Conservation (phyloP, 805 yeast species). For the Ogataea siamensis region DNA sequence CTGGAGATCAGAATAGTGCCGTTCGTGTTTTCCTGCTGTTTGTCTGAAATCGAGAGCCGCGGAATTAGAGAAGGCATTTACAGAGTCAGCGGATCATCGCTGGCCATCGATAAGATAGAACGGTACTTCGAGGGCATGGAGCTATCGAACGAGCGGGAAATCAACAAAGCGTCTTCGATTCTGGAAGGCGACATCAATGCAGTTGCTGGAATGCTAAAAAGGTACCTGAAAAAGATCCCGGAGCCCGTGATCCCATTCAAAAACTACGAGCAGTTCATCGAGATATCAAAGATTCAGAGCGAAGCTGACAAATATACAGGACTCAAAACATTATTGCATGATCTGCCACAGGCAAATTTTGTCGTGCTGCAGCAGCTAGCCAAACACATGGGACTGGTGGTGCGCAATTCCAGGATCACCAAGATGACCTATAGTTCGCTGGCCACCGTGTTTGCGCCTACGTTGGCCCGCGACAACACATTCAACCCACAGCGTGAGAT, state of each 20-base stretch:
- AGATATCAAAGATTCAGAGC: constrained; percentile 40
- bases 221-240: constrained; percentile 81
- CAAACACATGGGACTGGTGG: constrained; percentile 63
- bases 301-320: constrained; percentile 37
- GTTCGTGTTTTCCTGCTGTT: constrained; percentile 64
- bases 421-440: constrained; percentile 82
- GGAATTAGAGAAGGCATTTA: constrained; percentile 88
- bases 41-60: constrained; percentile 71
- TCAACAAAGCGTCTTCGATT: constrained; percentile 19
- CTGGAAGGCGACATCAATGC: constrained; percentile 71
- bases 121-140: constrained; percentile 34
- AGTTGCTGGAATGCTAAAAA: constrained; percentile 79
- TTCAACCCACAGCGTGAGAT: constrained; percentile 77
- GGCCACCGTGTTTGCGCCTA: constrained; percentile 93
- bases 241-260: constrained; percentile 78
- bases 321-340: constrained; percentile 44
- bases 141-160: constrained; percentile 34
- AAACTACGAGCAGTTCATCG: constrained; percentile 64
- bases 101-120: constrained; percentile 51
- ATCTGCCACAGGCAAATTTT: constrained; percentile 68
- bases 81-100: constrained; percentile 81
- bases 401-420: constrained; percentile 51
- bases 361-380: constrained; percentile 54
- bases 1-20: constrained; percentile 69
- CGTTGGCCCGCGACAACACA: constrained; percentile 66